Evolutionary conservation across 2,329 filamentous ascomycete species (phyloP).

Genomic region (Chaetomium globosum): DNA sequence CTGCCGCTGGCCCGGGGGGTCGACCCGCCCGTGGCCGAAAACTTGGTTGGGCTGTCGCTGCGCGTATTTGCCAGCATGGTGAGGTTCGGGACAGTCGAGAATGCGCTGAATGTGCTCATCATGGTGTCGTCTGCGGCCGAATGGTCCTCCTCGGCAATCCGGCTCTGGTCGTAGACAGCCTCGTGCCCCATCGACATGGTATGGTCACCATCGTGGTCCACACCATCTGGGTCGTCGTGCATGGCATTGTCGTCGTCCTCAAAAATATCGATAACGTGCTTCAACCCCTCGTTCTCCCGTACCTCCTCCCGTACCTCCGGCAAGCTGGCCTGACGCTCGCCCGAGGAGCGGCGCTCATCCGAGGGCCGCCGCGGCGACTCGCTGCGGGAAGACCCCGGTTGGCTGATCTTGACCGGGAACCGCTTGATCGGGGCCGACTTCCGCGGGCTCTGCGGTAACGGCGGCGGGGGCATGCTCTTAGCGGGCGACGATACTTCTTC

Average conservation of each 20-base stretch:
- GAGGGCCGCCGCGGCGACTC: slow-evolving; percentile 28
- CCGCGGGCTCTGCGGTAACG: slow-evolving; percentile 49
- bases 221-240: slow-evolving; percentile 34
- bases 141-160: slow-evolving; percentile 40
- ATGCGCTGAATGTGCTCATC: slow-evolving; percentile 83
- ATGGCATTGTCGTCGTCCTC: slow-evolving; percentile 54
- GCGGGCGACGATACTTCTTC: slow-evolving; percentile 36
- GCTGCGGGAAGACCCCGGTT: slow-evolving; percentile 31
- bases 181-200: slow-evolving; percentile 21
- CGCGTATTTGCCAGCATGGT: slow-evolving; percentile 74
- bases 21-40: slow-evolving; percentile 46
- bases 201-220: slow-evolving; percentile 35
- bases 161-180: slow-evolving; percentile 18
- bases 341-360: slow-evolving; percentile 25
- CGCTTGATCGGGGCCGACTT: slow-evolving; percentile 57
- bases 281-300: slow-evolving; percentile 58
- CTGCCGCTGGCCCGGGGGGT: slow-evolving; percentile 45
- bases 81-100: slow-evolving; percentile 87
- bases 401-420: slow-evolving; percentile 62
- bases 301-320: slow-evolving; percentile 51
- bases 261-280: slow-evolving; percentile 63
- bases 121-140: slow-evolving; percentile 68
- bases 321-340: slow-evolving; percentile 47
- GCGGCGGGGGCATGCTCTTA: slow-evolving; percentile 41
- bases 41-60: slow-evolving; percentile 65